These are phyloP conservation scores for Paracoccidioides lutzii DNA, from an alignment of 2,329 filamentous ascomycete species.

Conservation along the genomic window DNA sequence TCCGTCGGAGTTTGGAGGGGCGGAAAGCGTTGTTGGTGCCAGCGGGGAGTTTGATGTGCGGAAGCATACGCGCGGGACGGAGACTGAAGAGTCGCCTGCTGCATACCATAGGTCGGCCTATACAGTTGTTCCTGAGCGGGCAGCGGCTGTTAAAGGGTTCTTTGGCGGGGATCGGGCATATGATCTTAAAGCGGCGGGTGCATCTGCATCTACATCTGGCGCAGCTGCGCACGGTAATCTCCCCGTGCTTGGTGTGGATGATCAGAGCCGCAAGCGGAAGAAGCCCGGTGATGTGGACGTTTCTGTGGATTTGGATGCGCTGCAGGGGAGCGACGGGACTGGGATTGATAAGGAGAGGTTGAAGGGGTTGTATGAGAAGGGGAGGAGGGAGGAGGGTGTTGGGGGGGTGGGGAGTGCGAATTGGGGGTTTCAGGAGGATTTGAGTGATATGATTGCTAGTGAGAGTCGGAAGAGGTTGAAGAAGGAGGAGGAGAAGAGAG, in stretches of 20 bases:
- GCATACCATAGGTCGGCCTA: constrained; percentile 51
- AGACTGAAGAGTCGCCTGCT: constrained; percentile 69
- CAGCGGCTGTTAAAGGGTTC: constrained; percentile 78
- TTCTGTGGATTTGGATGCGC: constrained; percentile 71
- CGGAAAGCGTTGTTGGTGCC: constrained; percentile 58
- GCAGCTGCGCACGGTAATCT: constrained; percentile 39
- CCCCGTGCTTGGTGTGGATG: constrained; percentile 68
- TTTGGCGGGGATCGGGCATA: constrained; percentile 92
- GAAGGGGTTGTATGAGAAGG: constrained; percentile 62
- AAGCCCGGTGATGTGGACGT: constrained; percentile 94
- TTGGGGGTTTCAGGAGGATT: constrained; percentile 73
- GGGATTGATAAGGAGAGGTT: constrained; percentile 77
- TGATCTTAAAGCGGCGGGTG: constrained; percentile 50
- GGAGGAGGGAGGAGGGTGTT: constrained; percentile 46
- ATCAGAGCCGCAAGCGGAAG: constrained; percentile 71
- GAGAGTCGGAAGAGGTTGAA: constrained; percentile 85
- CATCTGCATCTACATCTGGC: too few species aligned
- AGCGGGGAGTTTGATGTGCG: constrained; percentile 67
- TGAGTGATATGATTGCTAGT: constrained; percentile 90
- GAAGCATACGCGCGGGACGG: constrained; percentile 70
- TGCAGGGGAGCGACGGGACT: constrained; percentile 62
- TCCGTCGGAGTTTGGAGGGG: constrained; percentile 63
- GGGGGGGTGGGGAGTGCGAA: constrained; percentile 39
- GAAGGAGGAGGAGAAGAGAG: constrained; percentile 67
- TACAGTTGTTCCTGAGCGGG: constrained; percentile 67